These are phyloP conservation scores for Pyrenula massariospora DNA, from an alignment of 495 filamentous ascomycete genomes.

Conservation along the genomic window DNA sequence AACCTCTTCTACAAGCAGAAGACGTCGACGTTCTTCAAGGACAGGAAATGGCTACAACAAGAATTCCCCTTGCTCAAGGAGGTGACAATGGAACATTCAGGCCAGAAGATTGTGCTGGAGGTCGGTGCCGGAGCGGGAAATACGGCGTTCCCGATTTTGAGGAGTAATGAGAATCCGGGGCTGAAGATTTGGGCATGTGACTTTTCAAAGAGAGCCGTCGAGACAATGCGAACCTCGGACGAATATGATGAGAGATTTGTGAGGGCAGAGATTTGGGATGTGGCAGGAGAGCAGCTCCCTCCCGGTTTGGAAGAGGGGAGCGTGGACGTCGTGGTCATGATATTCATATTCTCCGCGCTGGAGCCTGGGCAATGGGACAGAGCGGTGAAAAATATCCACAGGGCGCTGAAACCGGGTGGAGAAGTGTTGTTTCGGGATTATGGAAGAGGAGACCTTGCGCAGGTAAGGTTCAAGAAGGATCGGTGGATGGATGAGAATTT, in stretches of 20 bases:
- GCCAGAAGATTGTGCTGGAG: constrained; percentile 60
- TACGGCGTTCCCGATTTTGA: constrained; percentile 82
- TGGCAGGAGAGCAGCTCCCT: constrained; percentile 55
- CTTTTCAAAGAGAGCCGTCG: constrained; percentile 81
- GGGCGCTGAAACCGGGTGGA: constrained; percentile 77
- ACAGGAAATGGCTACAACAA: constrained; percentile 90
- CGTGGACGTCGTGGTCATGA: constrained; percentile 83
- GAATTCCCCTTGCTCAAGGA: constrained; percentile 79
- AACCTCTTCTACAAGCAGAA: constrained; percentile 95
- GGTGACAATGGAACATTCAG: constrained; percentile 51
- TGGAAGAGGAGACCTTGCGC: constrained; percentile 85
- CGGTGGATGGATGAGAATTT: constrained; percentile 92
- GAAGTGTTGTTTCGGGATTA: constrained; percentile 91
- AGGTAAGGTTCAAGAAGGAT: constrained; percentile 92
- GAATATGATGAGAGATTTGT: constrained; percentile 53
- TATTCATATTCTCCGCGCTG: constrained; percentile 94
- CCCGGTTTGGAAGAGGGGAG: constrained; percentile 61
- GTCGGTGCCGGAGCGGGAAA: constrained; percentile 94
- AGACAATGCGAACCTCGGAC: constrained; percentile 69
- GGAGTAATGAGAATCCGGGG: constrained; percentile 64
- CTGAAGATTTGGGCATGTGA: constrained; percentile 84
- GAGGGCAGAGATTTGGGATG: constrained; percentile 87
- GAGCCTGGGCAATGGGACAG: constrained; percentile 72
- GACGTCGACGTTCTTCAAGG: constrained; percentile 93
- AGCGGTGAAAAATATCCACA: constrained; percentile 71